Base-by-base conservation (phyloP, 2,329 filamentous ascomycete species). In the Alternaria infectoria region DNA sequence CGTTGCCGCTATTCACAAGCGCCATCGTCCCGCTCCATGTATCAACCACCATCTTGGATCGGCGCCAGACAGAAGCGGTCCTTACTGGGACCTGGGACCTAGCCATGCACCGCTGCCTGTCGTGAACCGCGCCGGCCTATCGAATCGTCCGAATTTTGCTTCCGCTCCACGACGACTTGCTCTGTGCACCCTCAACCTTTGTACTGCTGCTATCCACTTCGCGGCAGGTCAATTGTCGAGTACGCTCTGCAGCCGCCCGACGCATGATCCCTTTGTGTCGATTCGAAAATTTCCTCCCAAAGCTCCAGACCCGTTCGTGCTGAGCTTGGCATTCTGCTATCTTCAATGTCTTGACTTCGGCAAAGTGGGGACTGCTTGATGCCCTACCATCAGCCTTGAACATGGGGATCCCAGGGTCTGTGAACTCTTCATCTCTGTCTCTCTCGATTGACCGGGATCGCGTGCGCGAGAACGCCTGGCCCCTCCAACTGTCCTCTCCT, bases 21-120 rank as follows among this genome's bases (percentile, higher is more conserved):
- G 50, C 59, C 64, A 58, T 62, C 65, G 62, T 66, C 62, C 66
- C 59, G 58, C 66, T 66, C 65, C 64, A 57, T 57, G 56, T 64
- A 65, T 66, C 66, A 59, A 69, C 71, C 71, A 70, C 74, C 70
- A 63, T 55, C 63, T 66, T 69, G 69, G 66, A 71, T 74, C 71
- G 74, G 69, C 74, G 70, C 71, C 73, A 77, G 61, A 71, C 59
- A 69, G 45, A 65, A 71, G 66, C 67, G 68, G 69, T 67, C 69
- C 60, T 69, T 52, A 50, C 61, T 60, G 57, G 61, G 60, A 64
- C 68, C 66, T 68, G 66, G 59, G 61, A 61, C 66, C 70, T 66
- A 68, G 66, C 67, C 30, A 69, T 69, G 69, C 71, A 72, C 70
- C 65, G 60, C 63, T 60, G 52, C 57, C 59, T 67, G 68, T 68